Evolutionary conservation across 1,284 basidiomycete genomes (phyloP), one percentile per base, ranked within the genome.

Genomic region (Sparassis latifolia): DNA sequence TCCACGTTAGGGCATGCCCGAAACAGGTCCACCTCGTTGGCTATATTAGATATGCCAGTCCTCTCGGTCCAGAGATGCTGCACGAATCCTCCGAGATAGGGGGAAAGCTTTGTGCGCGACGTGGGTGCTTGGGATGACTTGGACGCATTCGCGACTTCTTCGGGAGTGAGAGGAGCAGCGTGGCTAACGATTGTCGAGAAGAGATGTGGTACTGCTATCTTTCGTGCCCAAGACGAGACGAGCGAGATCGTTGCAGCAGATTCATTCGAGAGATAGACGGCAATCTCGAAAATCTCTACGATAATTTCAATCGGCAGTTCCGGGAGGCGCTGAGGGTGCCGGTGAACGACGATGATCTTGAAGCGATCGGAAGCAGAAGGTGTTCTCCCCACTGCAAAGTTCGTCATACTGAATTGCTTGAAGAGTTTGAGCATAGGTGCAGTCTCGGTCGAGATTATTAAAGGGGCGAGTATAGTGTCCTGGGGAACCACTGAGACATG

Each of bases 61-160:
- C 55, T 59, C 50, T 65, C 61, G 10, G 56, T 50, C 63, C 63
- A 65, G 5, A 65, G 55, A 47, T 59, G 57, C 33, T 57, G 59
- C 29, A 63, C 62, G 27, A 57, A 50, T 20, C 45, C 48, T 5
- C 59, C 59, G 50, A 57, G 55, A 30, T 54, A 44, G 5, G 54
- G 29, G 9, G 58, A 56, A 2, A 55, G 44, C 7, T 42, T 20
- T 35, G 41, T 55, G 50, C 45, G 54, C 40, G 28, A 46, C 20
- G 20, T 20, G 20, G 20, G 20, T 20, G 20, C 20, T 20, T 20
- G 20, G 20, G 20, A 20, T 20, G 20, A 20, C 20, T 20, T 20
- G 20, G 20, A 20, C 20, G 20, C 20, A 20, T 20, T 20, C 20
- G 20, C 20, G 20, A 20, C 20, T 20, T 20, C 20, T 20, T 20